These are phyloP conservation scores for Venturia pyrina DNA, from an alignment of 2,329 filamentous ascomycete species.

Conservation along the genomic window DNA sequence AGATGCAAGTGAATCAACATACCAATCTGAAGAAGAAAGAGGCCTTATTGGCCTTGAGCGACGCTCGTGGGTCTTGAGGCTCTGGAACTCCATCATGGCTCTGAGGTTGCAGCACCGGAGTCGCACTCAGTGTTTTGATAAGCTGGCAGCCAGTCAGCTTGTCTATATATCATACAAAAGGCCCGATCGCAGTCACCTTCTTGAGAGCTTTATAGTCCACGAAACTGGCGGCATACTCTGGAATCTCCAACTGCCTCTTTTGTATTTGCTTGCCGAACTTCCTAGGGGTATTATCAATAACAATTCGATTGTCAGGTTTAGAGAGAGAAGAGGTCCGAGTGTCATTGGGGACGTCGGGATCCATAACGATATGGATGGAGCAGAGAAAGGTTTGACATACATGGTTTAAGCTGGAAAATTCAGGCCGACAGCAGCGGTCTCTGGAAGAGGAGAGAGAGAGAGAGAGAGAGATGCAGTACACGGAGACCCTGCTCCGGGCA, in stretches of 20 bases:
- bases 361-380: neutral
- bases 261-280: conserved; percentile 99
- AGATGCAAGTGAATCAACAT: conserved; percentile 25
- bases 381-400: neutral
- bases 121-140: conserved; percentile 95
- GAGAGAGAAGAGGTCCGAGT: neutral
- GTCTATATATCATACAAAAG: conserved; percentile 18
- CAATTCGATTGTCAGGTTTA: neutral
- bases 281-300: conserved; percentile 41
- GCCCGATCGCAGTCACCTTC: conserved; percentile 54
- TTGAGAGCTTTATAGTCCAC: conserved; percentile 99
- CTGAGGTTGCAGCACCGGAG: conserved; percentile 71
- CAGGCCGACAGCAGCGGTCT: neutral
- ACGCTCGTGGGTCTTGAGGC: conserved; percentile 66
- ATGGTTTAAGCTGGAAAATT: neutral
- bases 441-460: too few species aligned
- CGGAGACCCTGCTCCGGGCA: neutral
- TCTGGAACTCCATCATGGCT: conserved; percentile 44
- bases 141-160: conserved; percentile 48
- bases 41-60: conserved; percentile 91
- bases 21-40: conserved; percentile 98
- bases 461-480: neutral
- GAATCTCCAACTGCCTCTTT: conserved; percentile 96
- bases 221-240: conserved; percentile 98
- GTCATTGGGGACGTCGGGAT: neutral